A percentile compares a stretch with the other conserved stretches of the same genome.
Evolutionary conservation across 2,329 filamentous ascomycete species (phyloP).

Genomic region (Alternaria alternata): DNA sequence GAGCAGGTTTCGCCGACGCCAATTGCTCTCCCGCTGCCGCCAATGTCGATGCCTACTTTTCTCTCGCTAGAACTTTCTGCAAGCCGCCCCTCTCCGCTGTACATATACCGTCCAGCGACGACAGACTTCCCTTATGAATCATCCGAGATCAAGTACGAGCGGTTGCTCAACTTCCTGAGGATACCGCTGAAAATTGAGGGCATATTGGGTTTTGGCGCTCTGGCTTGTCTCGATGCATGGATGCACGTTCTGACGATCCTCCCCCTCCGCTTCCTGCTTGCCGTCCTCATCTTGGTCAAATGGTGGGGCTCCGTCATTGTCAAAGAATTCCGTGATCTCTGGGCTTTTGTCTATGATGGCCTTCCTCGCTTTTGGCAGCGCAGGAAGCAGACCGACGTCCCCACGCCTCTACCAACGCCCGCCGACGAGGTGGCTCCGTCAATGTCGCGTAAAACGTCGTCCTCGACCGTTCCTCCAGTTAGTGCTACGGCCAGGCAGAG

Average conservation of each 20-base stretch:
- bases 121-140: slow-evolving; percentile 84
- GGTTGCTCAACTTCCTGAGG: slow-evolving; percentile 86
- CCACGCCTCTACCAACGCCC: slow-evolving; percentile 37
- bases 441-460: slow-evolving; percentile 38
- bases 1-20: slow-evolving; percentile 44
- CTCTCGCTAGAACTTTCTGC: slow-evolving; percentile 71
- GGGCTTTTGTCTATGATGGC: slow-evolving; percentile 80
- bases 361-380: slow-evolving; percentile 78
- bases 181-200: slow-evolving; percentile 84
- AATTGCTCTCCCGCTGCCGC: slow-evolving; percentile 64
- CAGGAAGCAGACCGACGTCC: slow-evolving; percentile 55
- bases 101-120: slow-evolving; percentile 66
- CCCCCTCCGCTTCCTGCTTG: slow-evolving; percentile 85
- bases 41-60: slow-evolving; percentile 70
- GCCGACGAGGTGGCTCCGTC: slow-evolving; percentile 39
- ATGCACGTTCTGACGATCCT: slow-evolving; percentile 96
- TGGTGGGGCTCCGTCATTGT: slow-evolving; percentile 80
- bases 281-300: slow-evolving; percentile 74
- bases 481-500: slow-evolving; percentile 36
- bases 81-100: slow-evolving; percentile 66
- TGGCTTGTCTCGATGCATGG: slow-evolving; percentile 95
- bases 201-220: slow-evolving; percentile 83
- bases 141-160: slow-evolving; percentile 88
- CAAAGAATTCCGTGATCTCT: slow-evolving; percentile 76
- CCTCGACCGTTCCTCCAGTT: slow-evolving; percentile 24